phyloP scores from a whole-genome alignment of 805 yeast species.

The Candida oleophila region DNA sequence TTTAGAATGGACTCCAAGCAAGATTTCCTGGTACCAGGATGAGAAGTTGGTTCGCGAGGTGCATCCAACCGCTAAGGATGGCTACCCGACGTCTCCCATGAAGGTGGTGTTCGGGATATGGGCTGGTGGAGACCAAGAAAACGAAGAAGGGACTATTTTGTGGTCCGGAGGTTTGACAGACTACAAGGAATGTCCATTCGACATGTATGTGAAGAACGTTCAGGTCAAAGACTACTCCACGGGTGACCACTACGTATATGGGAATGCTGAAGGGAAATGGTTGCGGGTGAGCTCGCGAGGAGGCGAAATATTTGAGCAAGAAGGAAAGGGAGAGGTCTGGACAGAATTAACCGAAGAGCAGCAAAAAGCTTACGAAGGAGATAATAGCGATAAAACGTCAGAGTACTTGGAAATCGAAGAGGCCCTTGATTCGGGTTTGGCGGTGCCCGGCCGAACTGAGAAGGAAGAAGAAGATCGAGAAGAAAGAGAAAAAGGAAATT shows the following conservation, averaged over 20 bases:
- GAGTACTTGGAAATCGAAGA: conserved; percentile 7
- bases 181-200: conserved; percentile 29
- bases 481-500: conserved; percentile 3
- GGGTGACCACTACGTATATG: conserved; percentile 30
- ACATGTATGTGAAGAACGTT: conserved; percentile 26
- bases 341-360: background rate
- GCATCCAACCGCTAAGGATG: conserved; percentile 18
- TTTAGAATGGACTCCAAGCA: conserved; percentile 36
- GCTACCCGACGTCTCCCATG: conserved; percentile 39
- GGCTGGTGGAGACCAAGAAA: conserved; percentile 41
- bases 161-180: conserved; percentile 43
- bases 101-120: conserved; percentile 34
- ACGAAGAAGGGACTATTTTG: conserved; percentile 32
- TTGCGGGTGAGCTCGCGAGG: conserved; percentile 10
- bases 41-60: conserved; percentile 26
- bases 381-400: background rate
- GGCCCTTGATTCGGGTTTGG: background rate
- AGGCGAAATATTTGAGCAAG: conserved; percentile 11
- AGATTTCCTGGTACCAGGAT: conserved; percentile 30
- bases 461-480: background rate
- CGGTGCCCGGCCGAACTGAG: background rate
- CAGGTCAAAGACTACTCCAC: conserved; percentile 23
- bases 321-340: background rate
- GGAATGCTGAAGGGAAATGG: conserved; percentile 19
- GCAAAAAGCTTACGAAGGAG: background rate